Evolutionary conservation across 495 filamentous ascomycete species (phyloP).

Genomic region (Podospora pseudocomata): DNA sequence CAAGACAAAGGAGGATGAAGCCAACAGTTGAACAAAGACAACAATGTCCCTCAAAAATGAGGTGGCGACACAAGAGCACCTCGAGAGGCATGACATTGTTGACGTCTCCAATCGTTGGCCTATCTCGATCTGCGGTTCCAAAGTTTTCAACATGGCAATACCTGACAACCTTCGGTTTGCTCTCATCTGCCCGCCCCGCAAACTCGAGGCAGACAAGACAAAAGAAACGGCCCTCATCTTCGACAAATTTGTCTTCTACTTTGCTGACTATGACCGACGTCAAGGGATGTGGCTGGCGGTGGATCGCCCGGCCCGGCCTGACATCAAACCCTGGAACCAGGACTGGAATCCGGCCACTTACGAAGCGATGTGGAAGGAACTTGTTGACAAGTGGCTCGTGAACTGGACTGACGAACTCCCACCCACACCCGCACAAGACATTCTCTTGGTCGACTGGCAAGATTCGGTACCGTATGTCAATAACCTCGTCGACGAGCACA

Average conservation of each 20-base stretch:
- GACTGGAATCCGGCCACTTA: neutral
- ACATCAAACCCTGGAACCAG: neutral
- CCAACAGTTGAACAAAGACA: neutral
- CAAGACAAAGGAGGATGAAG: neutral
- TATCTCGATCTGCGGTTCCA: neutral
- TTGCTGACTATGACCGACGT: neutral
- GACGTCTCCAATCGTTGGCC: neutral
- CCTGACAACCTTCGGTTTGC: neutral
- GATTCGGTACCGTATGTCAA: neutral
- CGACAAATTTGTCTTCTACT: neutral
- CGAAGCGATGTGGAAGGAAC: neutral
- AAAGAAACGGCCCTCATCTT: too few species aligned
- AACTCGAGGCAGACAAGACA: neutral
- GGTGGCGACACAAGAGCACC: neutral
- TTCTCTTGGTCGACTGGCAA: neutral
- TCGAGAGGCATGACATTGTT: neutral
- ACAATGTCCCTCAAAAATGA: neutral
- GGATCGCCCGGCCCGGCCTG: neutral
- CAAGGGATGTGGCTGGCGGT: neutral
- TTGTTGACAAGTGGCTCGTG: neutral
- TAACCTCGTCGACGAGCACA: too few species aligned
- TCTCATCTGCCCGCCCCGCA: neutral
- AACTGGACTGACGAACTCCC: neutral
- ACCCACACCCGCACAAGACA: neutral
- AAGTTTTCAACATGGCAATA: neutral